phyloP scores from a whole-genome alignment of 139 green algal genomes.

The Monoraphidium neglectum region DNA sequence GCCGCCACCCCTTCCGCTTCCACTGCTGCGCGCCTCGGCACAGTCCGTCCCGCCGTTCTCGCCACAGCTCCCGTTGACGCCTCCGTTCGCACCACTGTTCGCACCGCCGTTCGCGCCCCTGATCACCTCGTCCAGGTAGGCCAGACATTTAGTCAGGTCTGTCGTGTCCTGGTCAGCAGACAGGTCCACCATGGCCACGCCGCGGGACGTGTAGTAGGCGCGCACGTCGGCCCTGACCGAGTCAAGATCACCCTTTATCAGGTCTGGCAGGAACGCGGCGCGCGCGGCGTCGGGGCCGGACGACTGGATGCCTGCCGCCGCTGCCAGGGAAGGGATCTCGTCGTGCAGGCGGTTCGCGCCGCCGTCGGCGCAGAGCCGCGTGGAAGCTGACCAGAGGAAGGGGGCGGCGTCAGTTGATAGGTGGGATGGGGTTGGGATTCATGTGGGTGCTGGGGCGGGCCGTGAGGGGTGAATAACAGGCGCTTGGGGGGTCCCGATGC shows the following conservation, averaged over 20 bases:
- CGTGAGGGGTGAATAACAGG: not conserved
- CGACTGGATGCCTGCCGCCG: constrained; percentile 29
- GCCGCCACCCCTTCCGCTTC: not conserved
- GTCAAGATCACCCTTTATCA: constrained; percentile 86
- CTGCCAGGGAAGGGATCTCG: constrained; percentile 49
- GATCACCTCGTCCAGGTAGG: constrained; percentile 37
- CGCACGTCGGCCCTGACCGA: constrained; percentile 53
- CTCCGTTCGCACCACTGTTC: not conserved
- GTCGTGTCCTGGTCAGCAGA: constrained; percentile 88
- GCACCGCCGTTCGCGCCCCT: not conserved
- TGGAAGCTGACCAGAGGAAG: constrained; percentile 42
- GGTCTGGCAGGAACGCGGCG: constrained; percentile 8
- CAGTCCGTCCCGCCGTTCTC: not conserved
- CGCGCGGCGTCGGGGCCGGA: constrained; percentile 17
- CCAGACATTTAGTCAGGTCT: constrained; percentile 87
- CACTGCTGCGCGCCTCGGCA: not conserved
- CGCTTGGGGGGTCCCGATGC: not conserved
- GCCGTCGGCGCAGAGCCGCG: constrained; percentile 89
- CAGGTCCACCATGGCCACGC: constrained; percentile 67
- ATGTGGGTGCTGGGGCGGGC: not conserved
- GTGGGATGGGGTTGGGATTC: not conserved
- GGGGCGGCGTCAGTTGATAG: too few relatives aligned
- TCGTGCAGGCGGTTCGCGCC: constrained; percentile 92
- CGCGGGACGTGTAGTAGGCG: constrained; percentile 39
- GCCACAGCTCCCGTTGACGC: not conserved